These are phyloP conservation scores for Solanum chacoense DNA, from an alignment of 305 asterid species.

Conservation along the genomic window DNA sequence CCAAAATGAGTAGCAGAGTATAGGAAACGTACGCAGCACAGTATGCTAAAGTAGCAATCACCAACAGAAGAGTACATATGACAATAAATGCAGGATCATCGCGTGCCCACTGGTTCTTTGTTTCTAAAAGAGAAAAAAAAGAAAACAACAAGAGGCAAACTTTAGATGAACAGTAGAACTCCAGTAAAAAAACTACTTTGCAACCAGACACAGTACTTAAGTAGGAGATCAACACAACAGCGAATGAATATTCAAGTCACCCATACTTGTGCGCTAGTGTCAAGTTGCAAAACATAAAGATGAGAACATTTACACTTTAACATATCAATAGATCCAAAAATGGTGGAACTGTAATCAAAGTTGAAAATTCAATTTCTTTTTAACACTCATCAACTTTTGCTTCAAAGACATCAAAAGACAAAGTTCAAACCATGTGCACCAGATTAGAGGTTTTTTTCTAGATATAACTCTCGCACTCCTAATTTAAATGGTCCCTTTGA, in stretches of 20 bases:
- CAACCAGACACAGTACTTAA: neutral
- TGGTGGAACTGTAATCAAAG: neutral
- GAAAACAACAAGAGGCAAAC: slow-evolving; percentile 5
- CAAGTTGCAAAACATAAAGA: neutral
- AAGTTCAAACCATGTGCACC: neutral
- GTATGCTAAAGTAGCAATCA: slow-evolving; percentile 64
- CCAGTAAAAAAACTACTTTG: neutral
- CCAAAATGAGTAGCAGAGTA: neutral
- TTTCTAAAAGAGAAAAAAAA: slow-evolving; percentile 43
- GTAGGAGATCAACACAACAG: neutral
- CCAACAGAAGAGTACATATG: slow-evolving; percentile 72
- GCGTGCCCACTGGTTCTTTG: slow-evolving; percentile 99
- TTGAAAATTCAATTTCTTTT: neutral
- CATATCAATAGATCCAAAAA: neutral
- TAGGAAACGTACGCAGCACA: slow-evolving; percentile 81
- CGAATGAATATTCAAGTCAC: neutral
- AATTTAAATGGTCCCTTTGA: neutral
- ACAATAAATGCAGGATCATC: slow-evolving; percentile 99
- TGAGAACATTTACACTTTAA: neutral
- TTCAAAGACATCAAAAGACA: neutral
- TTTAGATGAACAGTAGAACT: neutral
- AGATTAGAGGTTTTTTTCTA: neutral
- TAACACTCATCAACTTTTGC: neutral
- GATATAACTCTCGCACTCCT: neutral
- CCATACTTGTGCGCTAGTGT: neutral